Conservation (phyloP, 2,329 filamentous ascomycete species). For the Fusarium zealandicum region DNA sequence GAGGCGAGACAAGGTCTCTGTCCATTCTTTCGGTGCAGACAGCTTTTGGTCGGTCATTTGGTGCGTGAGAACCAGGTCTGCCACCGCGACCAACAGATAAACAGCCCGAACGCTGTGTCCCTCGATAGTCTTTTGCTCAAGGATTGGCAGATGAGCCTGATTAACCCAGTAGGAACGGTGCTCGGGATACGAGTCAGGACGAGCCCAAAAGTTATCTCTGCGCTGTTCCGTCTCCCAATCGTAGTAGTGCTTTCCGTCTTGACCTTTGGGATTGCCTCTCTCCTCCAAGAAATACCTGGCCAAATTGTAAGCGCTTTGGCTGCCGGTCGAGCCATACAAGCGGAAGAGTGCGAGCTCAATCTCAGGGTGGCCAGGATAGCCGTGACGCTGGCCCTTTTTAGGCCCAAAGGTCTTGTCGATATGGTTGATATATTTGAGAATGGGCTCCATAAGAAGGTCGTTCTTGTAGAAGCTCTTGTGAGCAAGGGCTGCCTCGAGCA, state of each 20-base stretch:
- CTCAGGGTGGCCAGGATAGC: slow-evolving; percentile 60
- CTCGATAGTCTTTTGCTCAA: slow-evolving; percentile 50
- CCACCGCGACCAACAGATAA: slow-evolving; percentile 65
- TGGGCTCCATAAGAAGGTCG: slow-evolving; percentile 57
- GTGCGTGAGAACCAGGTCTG: slow-evolving; percentile 55
- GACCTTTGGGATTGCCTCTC: slow-evolving; percentile 43
- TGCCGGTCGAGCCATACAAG: slow-evolving; percentile 47
- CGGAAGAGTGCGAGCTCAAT: slow-evolving; percentile 59
- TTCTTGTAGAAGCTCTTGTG: slow-evolving; percentile 61
- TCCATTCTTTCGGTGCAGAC: slow-evolving; percentile 38
- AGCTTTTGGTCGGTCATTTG: slow-evolving; percentile 27
- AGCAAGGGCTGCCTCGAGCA: slow-evolving; percentile 67
- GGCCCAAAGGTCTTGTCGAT: slow-evolving; percentile 61
- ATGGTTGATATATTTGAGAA: slow-evolving; percentile 62
- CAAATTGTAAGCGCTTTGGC: slow-evolving; percentile 51
- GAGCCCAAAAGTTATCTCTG: slow-evolving; percentile 53
- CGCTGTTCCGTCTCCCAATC: slow-evolving; percentile 59
- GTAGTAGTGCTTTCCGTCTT: slow-evolving; percentile 68
- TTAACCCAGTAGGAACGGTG: slow-evolving; percentile 56
- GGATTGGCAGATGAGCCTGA: slow-evolving; percentile 63
- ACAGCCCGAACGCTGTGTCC: slow-evolving; percentile 67
- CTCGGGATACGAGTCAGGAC: slow-evolving; percentile 57
- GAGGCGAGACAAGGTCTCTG: slow-evolving; percentile 53
- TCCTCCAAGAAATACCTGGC: slow-evolving; percentile 52
- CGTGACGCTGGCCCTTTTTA: slow-evolving; percentile 56